phyloP scores from a whole-genome alignment of 2,329 filamentous ascomycete species.

The Fusarium avenaceum region DNA sequence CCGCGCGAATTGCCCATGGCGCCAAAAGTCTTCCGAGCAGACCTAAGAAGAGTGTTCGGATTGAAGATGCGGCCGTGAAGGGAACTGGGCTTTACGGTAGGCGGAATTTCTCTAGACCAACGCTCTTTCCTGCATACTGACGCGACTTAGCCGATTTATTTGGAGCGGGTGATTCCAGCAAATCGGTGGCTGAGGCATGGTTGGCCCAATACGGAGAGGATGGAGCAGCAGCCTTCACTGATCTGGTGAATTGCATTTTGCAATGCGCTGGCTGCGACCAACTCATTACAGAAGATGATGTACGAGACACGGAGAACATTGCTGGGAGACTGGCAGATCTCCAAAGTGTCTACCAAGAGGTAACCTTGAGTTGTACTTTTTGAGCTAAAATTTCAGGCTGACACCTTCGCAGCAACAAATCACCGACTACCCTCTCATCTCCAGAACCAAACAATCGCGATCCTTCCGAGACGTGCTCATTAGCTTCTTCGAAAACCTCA shows the following conservation, averaged over 20 bases:
- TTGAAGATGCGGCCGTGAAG: conserved; percentile 63
- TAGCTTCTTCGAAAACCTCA: conserved; percentile 82
- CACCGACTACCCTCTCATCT: conserved; percentile 91
- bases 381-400: conserved; percentile 39
- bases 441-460: conserved; percentile 80
- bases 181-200: conserved; percentile 72
- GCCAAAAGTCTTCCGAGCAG: conserved; percentile 61
- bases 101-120: neutral
- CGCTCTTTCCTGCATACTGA: conserved; percentile 37
- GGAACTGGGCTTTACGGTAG: conserved; percentile 69
- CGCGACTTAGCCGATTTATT: conserved; percentile 70
- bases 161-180: conserved; percentile 67
- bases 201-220: conserved; percentile 69
- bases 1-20: conserved; percentile 54
- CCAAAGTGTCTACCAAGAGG: conserved; percentile 88
- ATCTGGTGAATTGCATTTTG: conserved; percentile 76
- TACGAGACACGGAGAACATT: conserved; percentile 90
- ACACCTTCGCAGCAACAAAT: conserved; percentile 72
- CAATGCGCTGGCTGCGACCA: conserved; percentile 84
- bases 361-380: conserved; percentile 52
- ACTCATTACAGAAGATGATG: conserved; percentile 83
- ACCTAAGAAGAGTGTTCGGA: conserved; percentile 68
- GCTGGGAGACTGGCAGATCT: conserved; percentile 83
- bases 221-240: conserved; percentile 67
- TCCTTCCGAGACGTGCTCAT: conserved; percentile 83